phyloP scores from a whole-genome alignment of 305 asterid genomes.

The Fraxinus sp. region DNA sequence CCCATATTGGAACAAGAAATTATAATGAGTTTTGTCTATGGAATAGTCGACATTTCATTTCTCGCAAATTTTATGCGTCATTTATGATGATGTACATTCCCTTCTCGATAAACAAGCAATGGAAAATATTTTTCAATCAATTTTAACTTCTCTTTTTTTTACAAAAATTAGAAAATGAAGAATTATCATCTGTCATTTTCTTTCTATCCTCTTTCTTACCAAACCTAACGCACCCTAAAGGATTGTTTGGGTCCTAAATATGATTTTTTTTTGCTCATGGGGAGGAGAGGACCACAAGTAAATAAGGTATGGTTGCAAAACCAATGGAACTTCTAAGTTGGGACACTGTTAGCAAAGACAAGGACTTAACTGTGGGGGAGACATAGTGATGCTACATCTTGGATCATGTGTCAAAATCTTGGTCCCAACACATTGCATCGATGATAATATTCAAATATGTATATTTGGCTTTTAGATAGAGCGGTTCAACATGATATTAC shows the following conservation, averaged over 20 bases:
- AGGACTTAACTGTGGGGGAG: constrained; percentile 44
- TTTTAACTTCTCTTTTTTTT: background rate
- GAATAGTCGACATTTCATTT: background rate
- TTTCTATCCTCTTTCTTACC: background rate
- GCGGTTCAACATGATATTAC: background rate
- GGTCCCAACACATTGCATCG: constrained; percentile 47
- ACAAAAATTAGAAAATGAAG: background rate
- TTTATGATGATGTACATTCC: background rate
- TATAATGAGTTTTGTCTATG: background rate
- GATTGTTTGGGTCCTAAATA: constrained; percentile 4
- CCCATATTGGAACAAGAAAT: background rate
- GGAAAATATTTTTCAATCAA: background rate
- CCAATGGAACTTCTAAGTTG: constrained; percentile 2
- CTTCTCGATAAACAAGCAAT: background rate
- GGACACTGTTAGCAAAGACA: constrained; percentile 34
- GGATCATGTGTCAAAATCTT: constrained; percentile 84
- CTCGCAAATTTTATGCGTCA: background rate
- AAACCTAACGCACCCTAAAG: constrained; percentile 4
- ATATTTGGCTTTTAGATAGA: background rate
- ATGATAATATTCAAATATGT: background rate
- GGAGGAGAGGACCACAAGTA: constrained; percentile 21
- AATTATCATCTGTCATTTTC: background rate
- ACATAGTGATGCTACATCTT: constrained; percentile 40
- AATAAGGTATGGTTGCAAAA: constrained; percentile 18
- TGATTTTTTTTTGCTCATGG: background rate